A percentile compares a stretch with the other conserved stretches of the same genome.
phyloP scores from a whole-genome alignment of 495 filamentous ascomycete species.

The Glonium stellatum region DNA sequence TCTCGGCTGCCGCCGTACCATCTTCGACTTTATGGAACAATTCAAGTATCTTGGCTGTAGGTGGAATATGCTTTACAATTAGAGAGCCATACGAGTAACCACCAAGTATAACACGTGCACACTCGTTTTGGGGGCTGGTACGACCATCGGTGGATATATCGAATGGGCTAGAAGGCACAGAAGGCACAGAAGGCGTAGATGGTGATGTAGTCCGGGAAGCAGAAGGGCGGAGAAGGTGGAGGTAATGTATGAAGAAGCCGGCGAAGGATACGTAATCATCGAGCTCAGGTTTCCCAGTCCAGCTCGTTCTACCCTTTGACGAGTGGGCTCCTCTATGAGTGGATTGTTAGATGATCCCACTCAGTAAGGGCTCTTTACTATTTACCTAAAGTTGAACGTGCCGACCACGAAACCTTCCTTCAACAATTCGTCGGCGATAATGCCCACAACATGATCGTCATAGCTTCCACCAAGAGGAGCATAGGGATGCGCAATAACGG shows the following conservation, averaged over 20 bases:
- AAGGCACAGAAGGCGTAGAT: conserved; percentile 5
- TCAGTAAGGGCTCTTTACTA: background rate
- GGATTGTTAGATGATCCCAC: background rate
- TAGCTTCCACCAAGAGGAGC: conserved; percentile 78
- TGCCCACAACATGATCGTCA: conserved; percentile 70
- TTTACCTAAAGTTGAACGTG: conserved; percentile 89
- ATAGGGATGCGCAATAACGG: conserved; percentile 86
- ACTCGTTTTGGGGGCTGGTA: background rate
- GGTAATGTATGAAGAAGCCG: conserved; percentile 68
- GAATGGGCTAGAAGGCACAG: background rate
- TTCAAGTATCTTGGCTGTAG: conserved; percentile 49
- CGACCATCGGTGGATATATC: background rate
- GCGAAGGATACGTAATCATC: conserved; percentile 74
- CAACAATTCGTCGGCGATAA: conserved; percentile 56
- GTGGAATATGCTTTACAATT: conserved; percentile 65
- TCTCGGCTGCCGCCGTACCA: conserved; percentile 55
- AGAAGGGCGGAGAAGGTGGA: conserved; percentile 40
- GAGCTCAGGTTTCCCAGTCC: conserved; percentile 73
- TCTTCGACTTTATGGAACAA: conserved; percentile 47
- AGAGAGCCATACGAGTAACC: conserved; percentile 93
- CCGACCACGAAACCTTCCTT: conserved; percentile 64
- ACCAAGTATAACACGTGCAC: conserved; percentile 46
- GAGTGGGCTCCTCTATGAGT: conserved; percentile 62
- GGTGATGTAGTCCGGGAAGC: conserved; percentile 3
- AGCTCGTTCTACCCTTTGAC: conserved; percentile 72